Evolutionary conservation across 805 yeast species (phyloP).

Genomic region (Priceomyces melissophilus): DNA sequence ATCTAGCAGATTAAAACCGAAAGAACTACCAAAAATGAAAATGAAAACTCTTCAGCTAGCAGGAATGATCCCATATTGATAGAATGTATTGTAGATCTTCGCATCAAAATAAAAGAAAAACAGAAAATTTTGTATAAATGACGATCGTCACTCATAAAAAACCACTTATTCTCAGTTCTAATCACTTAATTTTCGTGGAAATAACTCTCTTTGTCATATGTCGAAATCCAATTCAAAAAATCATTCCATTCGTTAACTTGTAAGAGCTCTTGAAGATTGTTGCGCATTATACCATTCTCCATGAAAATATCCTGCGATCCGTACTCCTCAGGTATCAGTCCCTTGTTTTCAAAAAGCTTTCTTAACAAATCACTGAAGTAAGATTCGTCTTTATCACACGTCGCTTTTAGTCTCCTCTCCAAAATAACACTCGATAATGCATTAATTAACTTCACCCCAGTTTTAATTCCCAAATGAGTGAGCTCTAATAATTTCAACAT

Average conservation of each 20-base stretch:
- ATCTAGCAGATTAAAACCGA: constrained; percentile 19
- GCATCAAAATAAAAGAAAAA: no score
- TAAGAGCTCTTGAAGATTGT: not conserved
- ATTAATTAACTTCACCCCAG: not conserved
- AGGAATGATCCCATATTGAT: constrained; percentile 7
- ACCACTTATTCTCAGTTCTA: no score
- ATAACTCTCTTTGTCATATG: not conserved
- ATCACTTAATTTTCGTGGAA: no score
- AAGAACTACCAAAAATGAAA: constrained; percentile 17
- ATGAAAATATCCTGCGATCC: no score
- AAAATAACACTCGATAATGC: not conserved
- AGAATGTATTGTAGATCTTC: no score
- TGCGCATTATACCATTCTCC: no score
- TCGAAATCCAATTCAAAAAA: not conserved
- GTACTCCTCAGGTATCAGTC: no score
- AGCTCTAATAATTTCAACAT: not conserved
- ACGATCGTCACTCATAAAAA: no score
- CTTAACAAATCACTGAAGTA: no score
- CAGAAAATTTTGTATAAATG: no score
- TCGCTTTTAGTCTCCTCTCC: not conserved
- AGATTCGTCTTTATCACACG: not conserved
- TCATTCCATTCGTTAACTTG: not conserved
- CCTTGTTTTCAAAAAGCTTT: no score
- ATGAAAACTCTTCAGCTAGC: constrained; percentile 20
- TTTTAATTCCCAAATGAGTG: not conserved